Evolutionary conservation across 805 yeast species (phyloP), one percentile per base, ranked within the genome.

Genomic region (Wickerhamomyces bovis): DNA sequence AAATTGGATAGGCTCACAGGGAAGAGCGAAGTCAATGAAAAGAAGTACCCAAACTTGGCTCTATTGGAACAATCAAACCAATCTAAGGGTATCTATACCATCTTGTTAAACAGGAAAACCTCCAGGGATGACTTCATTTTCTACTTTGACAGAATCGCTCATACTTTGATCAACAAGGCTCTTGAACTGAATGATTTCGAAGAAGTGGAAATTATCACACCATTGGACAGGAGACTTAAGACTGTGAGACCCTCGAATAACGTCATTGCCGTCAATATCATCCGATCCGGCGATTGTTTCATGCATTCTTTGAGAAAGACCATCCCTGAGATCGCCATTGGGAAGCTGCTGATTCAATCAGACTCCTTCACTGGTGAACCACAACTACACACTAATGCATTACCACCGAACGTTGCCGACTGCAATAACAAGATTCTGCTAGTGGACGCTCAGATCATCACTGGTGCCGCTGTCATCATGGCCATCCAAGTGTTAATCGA

Each of bases 381-480:
- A 1, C 90, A 85, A 60, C 71, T 94, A 49, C 97, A 90, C 63
- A 80, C 83, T n/a, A 84, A 85, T 53, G 76, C 79, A 21, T 65
- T 92, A 35, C 97, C 97, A 0, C 54, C 54, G 0, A 57, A 57
- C 10, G 55, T 70, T 15, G 50, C 44, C 4, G 48, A 52, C 1
- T 23, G 41, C 1, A 62, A 53, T 26, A 57, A 57, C 30, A 78
- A 76, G 50, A 79, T 88, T 1, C 65, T 92, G 9, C 65, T 92
- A 42, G 78, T 88, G 58, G 97, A 92, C 60, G 88, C 96, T 0
- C 97, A 92, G 62, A 73, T 89, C 42, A 83, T 88, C 28, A 82
- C 95, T 26, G 99, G 98, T 2, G 95, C 97, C 0, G 96, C 96
- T 0, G 83, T 90, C 2, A 85, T 89, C 39, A 94, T 92, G 98